Evolutionary conservation across 1,139 yeast genomes (phyloP).

Genomic region (Debaryomycetaceae sp.): DNA sequence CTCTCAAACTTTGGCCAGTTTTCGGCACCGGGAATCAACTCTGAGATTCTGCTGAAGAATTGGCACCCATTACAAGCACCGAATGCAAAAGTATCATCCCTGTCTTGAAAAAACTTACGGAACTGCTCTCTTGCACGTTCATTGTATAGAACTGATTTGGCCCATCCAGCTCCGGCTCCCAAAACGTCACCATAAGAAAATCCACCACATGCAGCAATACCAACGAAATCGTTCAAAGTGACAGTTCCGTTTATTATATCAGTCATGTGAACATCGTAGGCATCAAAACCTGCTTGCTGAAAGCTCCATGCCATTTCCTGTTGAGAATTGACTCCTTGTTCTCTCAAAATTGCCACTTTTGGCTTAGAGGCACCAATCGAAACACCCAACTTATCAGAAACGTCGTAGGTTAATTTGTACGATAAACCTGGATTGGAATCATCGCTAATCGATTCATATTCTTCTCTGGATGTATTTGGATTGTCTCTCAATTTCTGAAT

Average conservation of each 20-base stretch:
- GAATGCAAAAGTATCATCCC: slow-evolving; percentile 92
- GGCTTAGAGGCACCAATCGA: slow-evolving; percentile 46
- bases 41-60: slow-evolving; percentile 83
- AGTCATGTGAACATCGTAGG: slow-evolving; percentile 95
- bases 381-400: slow-evolving; percentile 41
- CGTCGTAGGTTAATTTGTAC: slow-evolving; percentile 71
- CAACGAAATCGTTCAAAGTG: slow-evolving; percentile 77
- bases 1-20: slow-evolving; percentile 97
- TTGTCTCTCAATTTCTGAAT: slow-evolving; percentile 92
- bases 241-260: slow-evolving; percentile 77
- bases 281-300: slow-evolving; percentile 90
- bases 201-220: slow-evolving; percentile 98
- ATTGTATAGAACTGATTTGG: slow-evolving; percentile 91
- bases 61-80: slow-evolving; percentile 99
- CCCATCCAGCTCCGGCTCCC: slow-evolving; percentile 99
- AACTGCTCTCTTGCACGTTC: slow-evolving; percentile 76
- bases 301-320: slow-evolving; percentile 99
- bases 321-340: slow-evolving; percentile 98
- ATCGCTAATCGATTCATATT: slow-evolving; percentile 68
- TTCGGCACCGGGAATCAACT: slow-evolving; percentile 90
- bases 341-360: slow-evolving; percentile 93
- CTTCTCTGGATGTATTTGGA: slow-evolving; percentile 87
- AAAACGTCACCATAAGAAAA: slow-evolving; percentile 98
- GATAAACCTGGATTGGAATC: slow-evolving; percentile 88
- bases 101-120: slow-evolving; percentile 72